Evolutionary conservation across 1,284 basidiomycete genomes (phyloP).

Genomic region (Apiotrichum siamense): DNA sequence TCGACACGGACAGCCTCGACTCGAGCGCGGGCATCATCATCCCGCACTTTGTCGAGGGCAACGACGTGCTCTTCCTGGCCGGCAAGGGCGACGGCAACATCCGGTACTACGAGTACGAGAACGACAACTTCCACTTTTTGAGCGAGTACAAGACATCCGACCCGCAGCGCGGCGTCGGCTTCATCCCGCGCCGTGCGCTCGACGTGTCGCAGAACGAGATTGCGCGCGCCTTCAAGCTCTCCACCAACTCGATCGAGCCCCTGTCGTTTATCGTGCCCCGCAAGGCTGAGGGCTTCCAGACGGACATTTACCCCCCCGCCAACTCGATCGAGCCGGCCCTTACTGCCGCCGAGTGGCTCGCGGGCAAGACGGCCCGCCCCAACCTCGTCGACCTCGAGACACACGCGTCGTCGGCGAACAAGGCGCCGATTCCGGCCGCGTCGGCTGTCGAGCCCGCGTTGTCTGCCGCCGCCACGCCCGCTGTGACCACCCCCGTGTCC

Average conservation of each 20-base stretch:
- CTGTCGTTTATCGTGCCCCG: conserved; percentile 91
- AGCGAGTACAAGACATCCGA: conserved; percentile 84
- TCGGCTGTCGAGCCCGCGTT: background rate
- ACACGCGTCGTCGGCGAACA: conserved; percentile 38
- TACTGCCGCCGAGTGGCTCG: conserved; percentile 76
- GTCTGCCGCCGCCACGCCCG: background rate
- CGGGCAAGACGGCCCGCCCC: conserved; percentile 65
- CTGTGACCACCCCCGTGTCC: background rate
- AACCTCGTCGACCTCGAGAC: conserved; percentile 58
- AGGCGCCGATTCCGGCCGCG: conserved; percentile 35
- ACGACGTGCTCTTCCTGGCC: conserved; percentile 85
- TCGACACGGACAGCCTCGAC: conserved; percentile 74
- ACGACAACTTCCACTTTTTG: conserved; percentile 71
- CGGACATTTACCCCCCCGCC: conserved; percentile 80
- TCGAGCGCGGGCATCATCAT: conserved; percentile 88
- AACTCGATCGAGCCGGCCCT: conserved; percentile 73
- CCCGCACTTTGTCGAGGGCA: conserved; percentile 92
- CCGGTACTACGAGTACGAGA: conserved; percentile 91
- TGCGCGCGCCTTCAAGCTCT: conserved; percentile 88
- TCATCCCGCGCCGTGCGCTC: conserved; percentile 84
- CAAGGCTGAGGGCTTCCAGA: conserved; percentile 53
- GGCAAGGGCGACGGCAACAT: conserved; percentile 79
- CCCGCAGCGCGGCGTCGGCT: conserved; percentile 85
- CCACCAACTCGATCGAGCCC: conserved; percentile 69
- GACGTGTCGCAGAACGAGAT: conserved; percentile 90